Evolutionary conservation across 768 basidiomycete genomes (phyloP).

Genomic region (Auricularia sp.): DNA sequence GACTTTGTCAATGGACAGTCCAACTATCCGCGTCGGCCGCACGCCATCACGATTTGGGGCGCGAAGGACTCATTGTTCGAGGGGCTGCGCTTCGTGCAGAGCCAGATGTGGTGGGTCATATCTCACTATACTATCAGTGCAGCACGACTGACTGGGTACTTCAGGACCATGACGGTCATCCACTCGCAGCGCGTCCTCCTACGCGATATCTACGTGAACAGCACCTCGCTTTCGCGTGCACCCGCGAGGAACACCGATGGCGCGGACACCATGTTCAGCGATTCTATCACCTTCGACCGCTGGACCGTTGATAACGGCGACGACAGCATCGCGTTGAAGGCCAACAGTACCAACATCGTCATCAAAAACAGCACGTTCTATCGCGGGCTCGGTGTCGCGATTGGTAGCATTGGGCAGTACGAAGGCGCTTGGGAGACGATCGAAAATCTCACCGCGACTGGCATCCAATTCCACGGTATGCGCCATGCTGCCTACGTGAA

Average conservation of each 20-base stretch:
- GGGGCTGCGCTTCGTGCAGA: conserved; percentile 30
- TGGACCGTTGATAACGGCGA: conserved; percentile 31
- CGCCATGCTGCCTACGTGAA: conserved; percentile 25
- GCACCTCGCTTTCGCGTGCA: conserved; percentile 23
- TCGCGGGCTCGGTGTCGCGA: conserved; percentile 30
- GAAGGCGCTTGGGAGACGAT: conserved; percentile 20
- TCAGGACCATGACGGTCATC: conserved; percentile 31
- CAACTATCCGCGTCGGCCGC: conserved; percentile 30
- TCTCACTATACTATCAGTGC: no score
- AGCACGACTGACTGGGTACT: background rate
- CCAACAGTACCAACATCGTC: conserved; percentile 32
- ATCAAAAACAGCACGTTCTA: conserved; percentile 30
- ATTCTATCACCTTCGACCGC: conserved; percentile 28
- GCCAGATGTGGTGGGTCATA: conserved; percentile 16
- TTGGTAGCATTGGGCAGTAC: conserved; percentile 31
- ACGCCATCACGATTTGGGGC: conserved; percentile 28
- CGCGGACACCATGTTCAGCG: conserved; percentile 25
- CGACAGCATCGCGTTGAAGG: conserved; percentile 30
- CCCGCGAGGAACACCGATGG: background rate
- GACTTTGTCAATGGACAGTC: conserved; percentile 27
- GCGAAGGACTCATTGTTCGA: conserved; percentile 26
- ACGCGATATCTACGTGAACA: conserved; percentile 31
- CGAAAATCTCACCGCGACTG: conserved; percentile 23
- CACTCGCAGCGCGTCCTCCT: conserved; percentile 26
- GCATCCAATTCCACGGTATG: conserved; percentile 17